Percentiles rank a stretch among this genome's conserved stretches.
These are phyloP conservation scores for Penicillium steckii DNA, from an alignment of 495 filamentous ascomycete genomes.

Conservation along the genomic window DNA sequence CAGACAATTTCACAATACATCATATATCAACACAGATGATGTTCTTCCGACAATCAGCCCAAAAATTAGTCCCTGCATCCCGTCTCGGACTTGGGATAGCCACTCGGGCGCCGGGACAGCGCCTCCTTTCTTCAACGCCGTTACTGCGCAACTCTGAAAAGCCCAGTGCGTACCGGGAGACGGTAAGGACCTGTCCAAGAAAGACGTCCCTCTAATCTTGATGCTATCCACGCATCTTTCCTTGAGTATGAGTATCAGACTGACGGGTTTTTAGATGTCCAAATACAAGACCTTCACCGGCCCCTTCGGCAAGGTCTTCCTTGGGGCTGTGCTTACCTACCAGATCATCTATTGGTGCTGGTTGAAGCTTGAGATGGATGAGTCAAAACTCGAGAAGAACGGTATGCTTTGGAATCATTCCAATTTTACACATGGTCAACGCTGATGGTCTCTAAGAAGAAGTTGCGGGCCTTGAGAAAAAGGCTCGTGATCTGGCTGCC, in stretches of 20 bases:
- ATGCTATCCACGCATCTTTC: neutral
- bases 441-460: slow-evolving; percentile 31
- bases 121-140: slow-evolving; percentile 11
- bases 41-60: slow-evolving; percentile 13
- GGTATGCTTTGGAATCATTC: slow-evolving; percentile 31
- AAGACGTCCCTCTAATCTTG: neutral
- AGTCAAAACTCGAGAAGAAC: slow-evolving; percentile 61
- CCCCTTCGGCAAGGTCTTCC: slow-evolving; percentile 80
- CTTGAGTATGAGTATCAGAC: neutral
- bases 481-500: slow-evolving; percentile 39
- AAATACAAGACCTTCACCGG: slow-evolving; percentile 80
- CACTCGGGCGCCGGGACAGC: slow-evolving; percentile 4
- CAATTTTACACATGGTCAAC: neutral
- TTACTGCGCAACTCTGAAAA: slow-evolving; percentile 7
- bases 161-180: slow-evolving; percentile 25
- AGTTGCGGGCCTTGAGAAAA: slow-evolving; percentile 40
- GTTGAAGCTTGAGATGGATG: slow-evolving; percentile 81
- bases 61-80: neutral
- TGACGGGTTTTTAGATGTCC: slow-evolving; percentile 45
- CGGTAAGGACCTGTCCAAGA: slow-evolving; percentile 14
- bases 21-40: slow-evolving; percentile 6
- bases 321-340: slow-evolving; percentile 85
- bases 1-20: slow-evolving; percentile 1
- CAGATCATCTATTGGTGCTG: slow-evolving; percentile 82
- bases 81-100: neutral